These are phyloP conservation scores for Mycena maculata DNA, from an alignment of 768 basidiomycete species.

Conservation along the genomic window DNA sequence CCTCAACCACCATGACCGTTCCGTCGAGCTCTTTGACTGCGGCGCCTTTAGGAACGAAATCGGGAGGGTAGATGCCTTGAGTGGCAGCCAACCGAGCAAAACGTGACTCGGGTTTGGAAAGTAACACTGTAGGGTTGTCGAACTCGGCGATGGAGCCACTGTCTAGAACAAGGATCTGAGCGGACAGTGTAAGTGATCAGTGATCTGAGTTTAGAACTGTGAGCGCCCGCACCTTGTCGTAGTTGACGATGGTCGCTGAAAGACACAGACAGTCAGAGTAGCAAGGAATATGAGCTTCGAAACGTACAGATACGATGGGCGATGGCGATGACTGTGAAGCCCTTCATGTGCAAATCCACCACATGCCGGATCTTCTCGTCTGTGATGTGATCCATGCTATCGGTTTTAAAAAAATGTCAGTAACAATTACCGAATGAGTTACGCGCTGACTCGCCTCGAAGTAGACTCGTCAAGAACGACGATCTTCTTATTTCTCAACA, in stretches of 20 bases:
- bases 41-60: slow-evolving; percentile 10
- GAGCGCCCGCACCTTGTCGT: slow-evolving; percentile 19
- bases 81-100: slow-evolving; percentile 27
- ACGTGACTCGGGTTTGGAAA: slow-evolving; percentile 24
- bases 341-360: slow-evolving; percentile 26
- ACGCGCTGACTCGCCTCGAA: slow-evolving; percentile 8
- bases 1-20: slow-evolving; percentile 14
- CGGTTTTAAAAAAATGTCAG: background rate
- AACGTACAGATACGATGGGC: slow-evolving; percentile 31
- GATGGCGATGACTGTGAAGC: slow-evolving; percentile 25
- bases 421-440: background rate
- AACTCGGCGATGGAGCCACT: slow-evolving; percentile 26
- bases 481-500: slow-evolving; percentile 24
- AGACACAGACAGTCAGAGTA: background rate
- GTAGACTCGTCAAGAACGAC: slow-evolving; percentile 30
- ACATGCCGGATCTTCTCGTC: slow-evolving; percentile 29
- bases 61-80: slow-evolving; percentile 27
- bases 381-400: slow-evolving; percentile 30
- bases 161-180: slow-evolving; percentile 26
- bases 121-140: slow-evolving; percentile 12
- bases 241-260: slow-evolving; percentile 25
- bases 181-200: background rate
- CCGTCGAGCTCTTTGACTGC: slow-evolving; percentile 11
- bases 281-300: background rate
- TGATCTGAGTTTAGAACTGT: background rate